Conservation (phyloP, 2,329 filamentous ascomycete species). For the Pseudogymnoascus sp. region DNA sequence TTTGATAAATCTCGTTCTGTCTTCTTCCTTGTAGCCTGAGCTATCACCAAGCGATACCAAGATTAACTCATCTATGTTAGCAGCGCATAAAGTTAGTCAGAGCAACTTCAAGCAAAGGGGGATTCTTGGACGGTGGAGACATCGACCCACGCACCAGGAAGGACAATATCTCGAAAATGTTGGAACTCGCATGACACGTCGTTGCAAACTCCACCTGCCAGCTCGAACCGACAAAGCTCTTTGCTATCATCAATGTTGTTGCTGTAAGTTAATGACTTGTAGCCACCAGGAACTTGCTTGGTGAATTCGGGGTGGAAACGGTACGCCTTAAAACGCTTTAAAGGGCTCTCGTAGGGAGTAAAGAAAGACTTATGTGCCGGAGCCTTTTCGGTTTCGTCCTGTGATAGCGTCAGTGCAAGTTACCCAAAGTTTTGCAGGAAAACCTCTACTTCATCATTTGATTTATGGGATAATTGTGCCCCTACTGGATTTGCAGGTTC, state of each 20-base stretch:
- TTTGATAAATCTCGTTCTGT: conserved; percentile 53
- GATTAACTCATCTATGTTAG: conserved; percentile 59
- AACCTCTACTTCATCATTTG: conserved; percentile 6
- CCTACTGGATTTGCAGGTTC: neutral
- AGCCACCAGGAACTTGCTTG: conserved; percentile 63
- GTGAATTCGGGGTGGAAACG: conserved; percentile 78
- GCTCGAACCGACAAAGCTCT: conserved; percentile 69
- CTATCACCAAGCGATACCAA: conserved; percentile 63
- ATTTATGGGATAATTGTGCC: neutral
- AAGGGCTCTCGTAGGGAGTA: conserved; percentile 72
- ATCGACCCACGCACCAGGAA: conserved; percentile 61
- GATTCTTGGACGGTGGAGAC: conserved; percentile 15
- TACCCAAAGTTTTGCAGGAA: neutral
- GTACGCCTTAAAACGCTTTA: conserved; percentile 77
- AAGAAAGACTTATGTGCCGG: conserved; percentile 16
- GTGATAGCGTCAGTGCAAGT: conserved; percentile 3
- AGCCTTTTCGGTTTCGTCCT: neutral
- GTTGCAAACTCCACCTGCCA: conserved; percentile 63
- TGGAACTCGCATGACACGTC: conserved; percentile 67
- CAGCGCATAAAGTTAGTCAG: conserved; percentile 9
- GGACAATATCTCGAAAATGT: conserved; percentile 68
- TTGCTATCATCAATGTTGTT: conserved; percentile 74
- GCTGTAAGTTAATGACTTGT: conserved; percentile 87
- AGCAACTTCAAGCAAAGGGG: conserved; percentile 23
- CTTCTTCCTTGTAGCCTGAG: conserved; percentile 55